phyloP scores from a whole-genome alignment of 176 grass and related monocot genomes.

The Aegilops speltoides region DNA sequence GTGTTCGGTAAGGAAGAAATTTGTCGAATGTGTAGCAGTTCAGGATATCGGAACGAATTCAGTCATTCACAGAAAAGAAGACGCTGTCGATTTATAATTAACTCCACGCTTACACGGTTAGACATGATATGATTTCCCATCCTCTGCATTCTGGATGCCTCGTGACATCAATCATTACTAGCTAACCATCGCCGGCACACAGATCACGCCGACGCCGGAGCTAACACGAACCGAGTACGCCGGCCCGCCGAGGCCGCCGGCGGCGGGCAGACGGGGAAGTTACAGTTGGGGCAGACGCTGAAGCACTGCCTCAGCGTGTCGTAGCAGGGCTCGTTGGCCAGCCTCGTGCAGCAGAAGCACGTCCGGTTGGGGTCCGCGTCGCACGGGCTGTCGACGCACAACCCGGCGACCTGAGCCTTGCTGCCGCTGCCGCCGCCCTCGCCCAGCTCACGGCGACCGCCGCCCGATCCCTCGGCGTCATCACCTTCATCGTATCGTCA shows the following conservation, averaged over 20 bases:
- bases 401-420: not conserved
- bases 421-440: not conserved
- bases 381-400: not conserved
- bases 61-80: not conserved
- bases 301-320: not conserved
- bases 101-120: not conserved
- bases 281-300: not conserved
- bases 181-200: not conserved
- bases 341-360: conserved; percentile 13
- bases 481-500: not conserved
- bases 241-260: too few relatives aligned
- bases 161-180: not conserved
- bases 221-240: not conserved
- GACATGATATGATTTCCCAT: not conserved
- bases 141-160: not conserved
- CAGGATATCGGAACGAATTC: not conserved
- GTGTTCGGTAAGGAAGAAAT: too few relatives aligned
- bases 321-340: conserved; percentile 13
- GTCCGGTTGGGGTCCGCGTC: not conserved
- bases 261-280: conserved; percentile 1
- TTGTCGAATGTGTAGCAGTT: too few relatives aligned
- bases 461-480: not conserved
- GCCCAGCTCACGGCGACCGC: not conserved
- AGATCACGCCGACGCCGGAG: too few relatives aligned
- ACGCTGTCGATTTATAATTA: not conserved